Percentiles rank a stretch among this genome's conserved stretches.
These are phyloP conservation scores for Cotoneaster glaucophyllus DNA, from an alignment of 306 rosid species.

Conservation along the genomic window DNA sequence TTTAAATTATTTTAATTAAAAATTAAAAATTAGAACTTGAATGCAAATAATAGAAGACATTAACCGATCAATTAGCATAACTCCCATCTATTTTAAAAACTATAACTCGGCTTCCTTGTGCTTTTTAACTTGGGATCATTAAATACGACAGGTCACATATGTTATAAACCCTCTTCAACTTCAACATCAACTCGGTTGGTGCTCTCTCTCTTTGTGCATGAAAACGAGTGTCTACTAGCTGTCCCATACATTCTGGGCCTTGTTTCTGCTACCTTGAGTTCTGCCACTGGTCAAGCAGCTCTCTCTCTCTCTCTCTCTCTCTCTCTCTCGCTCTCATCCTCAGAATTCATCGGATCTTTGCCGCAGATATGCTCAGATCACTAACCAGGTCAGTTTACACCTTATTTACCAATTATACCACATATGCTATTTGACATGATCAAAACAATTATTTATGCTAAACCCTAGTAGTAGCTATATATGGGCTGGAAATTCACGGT, in stretches of 20 bases:
- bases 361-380: conserved; percentile 43
- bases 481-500: neutral
- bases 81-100: neutral
- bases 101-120: neutral
- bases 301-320: neutral
- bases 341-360: conserved; percentile 15
- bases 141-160: conserved; percentile 29
- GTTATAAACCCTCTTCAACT: neutral
- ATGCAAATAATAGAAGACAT: no score
- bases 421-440: neutral
- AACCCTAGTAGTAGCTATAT: neutral
- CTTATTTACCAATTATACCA: neutral
- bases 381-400: conserved; percentile 40
- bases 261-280: neutral
- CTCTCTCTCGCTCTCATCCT: neutral
- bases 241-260: conserved; percentile 11
- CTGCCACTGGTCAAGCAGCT: neutral
- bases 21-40: no score
- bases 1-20: no score
- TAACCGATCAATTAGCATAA: no score
- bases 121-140: conserved; percentile 11
- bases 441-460: neutral
- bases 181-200: neutral
- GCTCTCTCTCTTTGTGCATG: conserved; percentile 31
- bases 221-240: conserved; percentile 25